These are phyloP conservation scores for Cardamine resedifolia DNA, from an alignment of 345 rosid species.

Conservation along the genomic window DNA sequence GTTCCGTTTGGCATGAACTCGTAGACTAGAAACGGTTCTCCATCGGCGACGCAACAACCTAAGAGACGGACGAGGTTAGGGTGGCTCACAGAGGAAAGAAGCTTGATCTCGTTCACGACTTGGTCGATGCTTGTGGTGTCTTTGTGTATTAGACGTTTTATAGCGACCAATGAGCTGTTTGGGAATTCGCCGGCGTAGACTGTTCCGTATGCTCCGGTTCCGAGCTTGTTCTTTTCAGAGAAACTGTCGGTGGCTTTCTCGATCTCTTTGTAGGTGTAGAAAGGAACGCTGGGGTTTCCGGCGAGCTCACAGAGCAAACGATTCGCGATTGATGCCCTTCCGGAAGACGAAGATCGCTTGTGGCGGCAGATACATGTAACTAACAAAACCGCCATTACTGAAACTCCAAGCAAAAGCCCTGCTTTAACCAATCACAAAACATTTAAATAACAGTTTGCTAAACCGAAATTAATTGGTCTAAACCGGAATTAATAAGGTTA, in stretches of 20 bases:
- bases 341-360: slow-evolving; percentile 39
- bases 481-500: neutral
- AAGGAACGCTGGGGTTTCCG: slow-evolving; percentile 47
- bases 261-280: slow-evolving; percentile 70
- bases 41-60: slow-evolving; percentile 71
- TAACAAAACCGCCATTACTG: slow-evolving; percentile 40
- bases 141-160: slow-evolving; percentile 62
- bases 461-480: neutral
- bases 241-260: slow-evolving; percentile 71
- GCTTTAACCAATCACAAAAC: neutral
- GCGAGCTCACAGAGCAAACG: slow-evolving; percentile 55
- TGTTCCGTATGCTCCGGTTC: slow-evolving; percentile 90
- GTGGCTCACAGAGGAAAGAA: slow-evolving; percentile 78
- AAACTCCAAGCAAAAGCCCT: slow-evolving; percentile 51
- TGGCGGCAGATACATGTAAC: slow-evolving; percentile 38
- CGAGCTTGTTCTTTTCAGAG: slow-evolving; percentile 69
- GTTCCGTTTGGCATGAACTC: slow-evolving; percentile 96
- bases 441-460: neutral
- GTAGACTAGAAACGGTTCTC: slow-evolving; percentile 75
- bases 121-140: slow-evolving; percentile 62
- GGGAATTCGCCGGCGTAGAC: slow-evolving; percentile 77
- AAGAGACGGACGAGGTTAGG: slow-evolving; percentile 75
- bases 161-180: slow-evolving; percentile 60
- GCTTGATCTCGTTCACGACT: slow-evolving; percentile 80
- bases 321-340: slow-evolving; percentile 46